Conservation (phyloP, 1,284 basidiomycete species). For the Cutaneotrichosporon sp. region DNA sequence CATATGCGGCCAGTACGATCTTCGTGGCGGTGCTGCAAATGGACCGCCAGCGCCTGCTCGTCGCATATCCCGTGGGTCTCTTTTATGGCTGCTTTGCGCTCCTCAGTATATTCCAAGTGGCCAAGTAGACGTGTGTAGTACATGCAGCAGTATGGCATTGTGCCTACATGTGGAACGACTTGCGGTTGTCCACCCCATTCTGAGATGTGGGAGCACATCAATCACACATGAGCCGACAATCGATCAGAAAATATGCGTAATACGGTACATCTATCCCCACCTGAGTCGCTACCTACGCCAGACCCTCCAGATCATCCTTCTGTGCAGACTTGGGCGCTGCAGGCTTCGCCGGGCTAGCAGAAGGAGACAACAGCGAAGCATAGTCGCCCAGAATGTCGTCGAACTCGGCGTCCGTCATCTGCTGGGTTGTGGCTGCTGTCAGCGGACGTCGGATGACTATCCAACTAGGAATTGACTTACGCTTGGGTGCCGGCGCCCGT, state of each 20-base stretch:
- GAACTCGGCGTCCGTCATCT: slow-evolving; percentile 35
- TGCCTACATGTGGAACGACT: background rate
- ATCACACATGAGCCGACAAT: too few species aligned
- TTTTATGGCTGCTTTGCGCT: slow-evolving; percentile 89
- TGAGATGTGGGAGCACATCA: too few species aligned
- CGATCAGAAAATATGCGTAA: background rate
- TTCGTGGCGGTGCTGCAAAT: slow-evolving; percentile 89
- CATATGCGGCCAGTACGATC: slow-evolving; percentile 86
- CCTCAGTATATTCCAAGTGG: slow-evolving; percentile 56
- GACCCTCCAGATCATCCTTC: slow-evolving; percentile 44
- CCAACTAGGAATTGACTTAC: slow-evolving; percentile 20
- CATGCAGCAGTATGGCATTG: background rate
- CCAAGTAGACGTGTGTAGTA: background rate
- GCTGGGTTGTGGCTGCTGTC: slow-evolving; percentile 7
- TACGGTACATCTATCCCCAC: slow-evolving; percentile 5
- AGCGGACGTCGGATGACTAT: slow-evolving; percentile 1
- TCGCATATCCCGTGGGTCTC: slow-evolving; percentile 87
- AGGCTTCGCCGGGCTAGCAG: slow-evolving; percentile 26
- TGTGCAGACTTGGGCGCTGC: slow-evolving; percentile 18
- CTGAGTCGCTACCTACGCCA: slow-evolving; percentile 23
- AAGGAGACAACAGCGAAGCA: slow-evolving; percentile 35
- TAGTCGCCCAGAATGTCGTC: slow-evolving; percentile 46
- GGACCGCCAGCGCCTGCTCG: slow-evolving; percentile 85
- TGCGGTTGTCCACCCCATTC: background rate
- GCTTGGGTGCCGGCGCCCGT: slow-evolving; percentile 28